Percentiles rank a stretch among this genome's conserved stretches.
Conservation (phyloP, 176 grass and related monocot genomes). For the Miscanthus lutarioriparius region DNA sequence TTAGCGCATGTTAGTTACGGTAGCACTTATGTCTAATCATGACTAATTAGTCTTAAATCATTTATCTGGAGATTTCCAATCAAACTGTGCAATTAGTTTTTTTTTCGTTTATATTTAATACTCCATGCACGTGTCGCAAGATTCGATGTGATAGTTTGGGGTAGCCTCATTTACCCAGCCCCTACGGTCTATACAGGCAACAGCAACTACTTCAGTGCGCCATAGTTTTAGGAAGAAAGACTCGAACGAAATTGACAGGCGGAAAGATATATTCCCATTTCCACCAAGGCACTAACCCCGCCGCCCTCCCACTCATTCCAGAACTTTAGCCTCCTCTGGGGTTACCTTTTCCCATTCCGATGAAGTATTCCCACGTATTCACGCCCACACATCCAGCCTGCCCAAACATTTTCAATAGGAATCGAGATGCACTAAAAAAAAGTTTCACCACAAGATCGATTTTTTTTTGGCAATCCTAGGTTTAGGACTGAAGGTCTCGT, state of each 20-base stretch:
- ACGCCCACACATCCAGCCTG: not conserved
- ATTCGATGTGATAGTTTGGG: too few relatives aligned
- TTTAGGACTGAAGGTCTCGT: too few relatives aligned
- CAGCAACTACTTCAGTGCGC: not conserved
- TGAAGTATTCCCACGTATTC: too few relatives aligned
- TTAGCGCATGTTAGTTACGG: too few relatives aligned
- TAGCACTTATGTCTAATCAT: too few relatives aligned
- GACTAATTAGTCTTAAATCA: too few relatives aligned
- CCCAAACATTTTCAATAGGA: not conserved
- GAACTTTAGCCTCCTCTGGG: slow-evolving; percentile 4
- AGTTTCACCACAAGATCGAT: not conserved
- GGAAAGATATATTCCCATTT: slow-evolving; percentile 14
- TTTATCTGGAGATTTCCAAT: too few relatives aligned
- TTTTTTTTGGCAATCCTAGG: not conserved
- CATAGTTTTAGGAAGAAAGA: not conserved
- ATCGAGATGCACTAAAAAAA: not conserved
- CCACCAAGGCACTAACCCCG: slow-evolving; percentile 12
- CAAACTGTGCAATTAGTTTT: too few relatives aligned
- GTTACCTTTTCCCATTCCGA: not conserved
- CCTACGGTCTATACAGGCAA: not conserved
- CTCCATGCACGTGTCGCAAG: too few relatives aligned
- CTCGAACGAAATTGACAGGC: not conserved
- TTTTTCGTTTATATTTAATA: too few relatives aligned
- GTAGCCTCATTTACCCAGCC: not conserved
- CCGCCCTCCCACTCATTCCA: not conserved